These are phyloP conservation scores for Saksenaea vasiformis DNA, from an alignment of 371 early-diverging fungal species.

Conservation along the genomic window DNA sequence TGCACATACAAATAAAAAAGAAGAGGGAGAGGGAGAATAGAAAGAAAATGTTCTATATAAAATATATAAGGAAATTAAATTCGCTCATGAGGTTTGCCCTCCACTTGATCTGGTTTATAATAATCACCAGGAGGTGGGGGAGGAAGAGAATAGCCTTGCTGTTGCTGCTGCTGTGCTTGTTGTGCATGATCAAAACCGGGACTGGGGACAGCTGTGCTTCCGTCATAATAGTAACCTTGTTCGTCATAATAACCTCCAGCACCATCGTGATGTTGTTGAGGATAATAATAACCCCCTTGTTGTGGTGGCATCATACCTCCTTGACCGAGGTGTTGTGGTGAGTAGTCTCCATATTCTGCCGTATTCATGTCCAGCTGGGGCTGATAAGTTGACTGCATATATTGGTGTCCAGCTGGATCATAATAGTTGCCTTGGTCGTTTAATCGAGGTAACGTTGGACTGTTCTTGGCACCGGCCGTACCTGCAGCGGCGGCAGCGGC, in stretches of 20 bases:
- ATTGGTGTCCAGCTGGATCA: conserved; percentile 16
- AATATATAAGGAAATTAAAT: background rate
- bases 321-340: conserved; percentile 14
- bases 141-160: background rate
- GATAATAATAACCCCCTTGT: conserved; percentile 32
- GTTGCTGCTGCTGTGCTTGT: background rate
- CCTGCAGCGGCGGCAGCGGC: conserved; percentile 12
- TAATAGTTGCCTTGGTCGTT: conserved; percentile 49
- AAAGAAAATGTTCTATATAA: background rate
- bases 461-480: conserved; percentile 9
- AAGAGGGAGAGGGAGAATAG: background rate
- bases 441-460: conserved; percentile 42
- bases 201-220: conserved; percentile 16
- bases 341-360: conserved; percentile 18
- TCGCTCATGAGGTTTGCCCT: background rate
- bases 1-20: background rate
- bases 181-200: background rate
- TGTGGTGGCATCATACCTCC: conserved; percentile 1
- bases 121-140: background rate
- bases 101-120: conserved; percentile 2
- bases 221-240: conserved; percentile 30
- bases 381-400: conserved; percentile 20
- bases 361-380: conserved; percentile 11
- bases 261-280: conserved; percentile 23
- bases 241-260: conserved; percentile 36